phyloP scores from a whole-genome alignment of 148 eudicot species.

The Persicaria maculosa region DNA sequence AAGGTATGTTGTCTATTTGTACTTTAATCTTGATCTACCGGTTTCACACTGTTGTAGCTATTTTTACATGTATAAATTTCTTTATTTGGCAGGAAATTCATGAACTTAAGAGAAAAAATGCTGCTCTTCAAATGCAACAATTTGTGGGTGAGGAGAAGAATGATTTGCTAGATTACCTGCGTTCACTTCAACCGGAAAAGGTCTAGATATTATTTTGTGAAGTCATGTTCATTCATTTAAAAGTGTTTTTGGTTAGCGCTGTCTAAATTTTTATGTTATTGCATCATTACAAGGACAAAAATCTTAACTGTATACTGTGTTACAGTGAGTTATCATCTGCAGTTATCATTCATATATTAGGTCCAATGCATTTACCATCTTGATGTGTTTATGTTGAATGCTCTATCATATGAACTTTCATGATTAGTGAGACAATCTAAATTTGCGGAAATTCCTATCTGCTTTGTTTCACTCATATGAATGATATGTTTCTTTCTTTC shows the following conservation, averaged over 20 bases:
- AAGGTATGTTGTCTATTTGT: conserved; percentile 38
- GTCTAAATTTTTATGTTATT: not conserved
- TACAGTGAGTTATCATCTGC: not conserved
- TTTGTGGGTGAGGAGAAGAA: conserved; percentile 99
- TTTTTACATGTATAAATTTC: not conserved
- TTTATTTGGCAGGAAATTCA: conserved; percentile 46
- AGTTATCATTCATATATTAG: not conserved
- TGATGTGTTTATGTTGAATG: not conserved
- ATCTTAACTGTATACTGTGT: not conserved
- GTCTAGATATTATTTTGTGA: conserved; percentile 20
- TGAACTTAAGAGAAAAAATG: conserved; percentile 86
- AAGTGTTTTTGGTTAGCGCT: not conserved
- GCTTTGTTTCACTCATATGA: not conserved
- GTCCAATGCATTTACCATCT: not conserved
- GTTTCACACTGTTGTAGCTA: not conserved
- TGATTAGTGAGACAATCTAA: not conserved
- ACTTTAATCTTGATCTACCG: not conserved
- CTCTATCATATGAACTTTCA: not conserved
- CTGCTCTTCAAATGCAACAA: conserved; percentile 96
- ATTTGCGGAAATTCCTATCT: not conserved
- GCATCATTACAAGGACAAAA: not conserved
- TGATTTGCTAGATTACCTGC: conserved; percentile 84
- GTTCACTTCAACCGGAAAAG: conserved; percentile 93
- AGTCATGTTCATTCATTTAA: not conserved
- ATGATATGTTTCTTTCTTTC: not conserved